These are phyloP conservation scores for Neophaeococcomyces aloes DNA, from an alignment of 2,329 filamentous ascomycete genomes.

Conservation along the genomic window DNA sequence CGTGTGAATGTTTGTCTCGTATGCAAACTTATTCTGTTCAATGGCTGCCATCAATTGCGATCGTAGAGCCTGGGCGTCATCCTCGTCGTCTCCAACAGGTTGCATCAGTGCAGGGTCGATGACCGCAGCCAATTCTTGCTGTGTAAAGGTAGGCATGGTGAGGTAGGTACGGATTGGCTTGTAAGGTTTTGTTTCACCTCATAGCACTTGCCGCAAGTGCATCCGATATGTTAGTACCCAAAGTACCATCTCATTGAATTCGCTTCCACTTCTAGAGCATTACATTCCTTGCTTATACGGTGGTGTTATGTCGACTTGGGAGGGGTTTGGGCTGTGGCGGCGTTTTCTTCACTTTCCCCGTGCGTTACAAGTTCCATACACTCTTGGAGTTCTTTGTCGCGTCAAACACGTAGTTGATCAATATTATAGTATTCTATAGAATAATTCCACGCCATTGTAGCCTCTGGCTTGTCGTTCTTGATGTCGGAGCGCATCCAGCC, in stretches of 20 bases:
- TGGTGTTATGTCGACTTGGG: no score
- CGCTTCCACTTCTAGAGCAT: no score
- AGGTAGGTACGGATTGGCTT: background rate
- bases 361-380: no score
- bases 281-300: no score
- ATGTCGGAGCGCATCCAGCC: constrained; percentile 3
- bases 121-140: constrained; percentile 10
- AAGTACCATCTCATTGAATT: no score
- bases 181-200: no score
- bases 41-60: constrained; percentile 3
- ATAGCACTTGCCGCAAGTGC: no score
- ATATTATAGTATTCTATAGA: background rate
- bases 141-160: constrained; percentile 14
- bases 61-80: constrained; percentile 2
- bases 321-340: no score
- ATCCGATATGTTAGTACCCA: no score
- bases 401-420: constrained; percentile 1
- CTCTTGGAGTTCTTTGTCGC: no score
- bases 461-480: background rate
- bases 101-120: constrained; percentile 1
- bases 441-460: background rate
- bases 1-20: background rate
- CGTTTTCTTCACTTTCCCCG: no score
- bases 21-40: constrained; percentile 2
- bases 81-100: background rate